Evolutionary conservation across 176 grass and related monocot genomes (phyloP).

Genomic region (Oryza rufipogon): DNA sequence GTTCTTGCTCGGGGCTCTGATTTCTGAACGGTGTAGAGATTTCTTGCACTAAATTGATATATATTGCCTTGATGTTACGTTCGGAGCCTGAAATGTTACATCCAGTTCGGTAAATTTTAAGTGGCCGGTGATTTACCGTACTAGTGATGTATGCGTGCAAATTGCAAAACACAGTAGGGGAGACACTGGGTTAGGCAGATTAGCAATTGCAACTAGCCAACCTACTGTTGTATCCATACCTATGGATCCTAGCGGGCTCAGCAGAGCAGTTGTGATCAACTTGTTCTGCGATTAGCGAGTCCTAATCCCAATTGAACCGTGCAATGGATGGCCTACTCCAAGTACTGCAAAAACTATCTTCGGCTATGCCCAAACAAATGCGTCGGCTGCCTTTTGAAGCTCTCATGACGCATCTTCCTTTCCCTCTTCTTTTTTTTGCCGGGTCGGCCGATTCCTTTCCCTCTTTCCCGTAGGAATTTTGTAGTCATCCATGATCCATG

Average conservation of each 20-base stretch:
- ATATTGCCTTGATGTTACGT: neutral
- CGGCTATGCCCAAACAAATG: neutral
- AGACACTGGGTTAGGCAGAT: constrained; percentile 31
- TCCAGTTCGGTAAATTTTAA: neutral
- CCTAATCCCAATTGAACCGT: constrained; percentile 34
- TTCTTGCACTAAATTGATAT: neutral
- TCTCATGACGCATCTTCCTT: neutral
- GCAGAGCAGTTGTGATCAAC: constrained; percentile 44
- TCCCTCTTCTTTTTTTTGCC: neutral
- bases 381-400: constrained; percentile 7
- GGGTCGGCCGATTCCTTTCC: neutral
- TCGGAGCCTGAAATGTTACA: neutral
- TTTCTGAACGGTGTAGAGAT: neutral
- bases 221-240: constrained; percentile 4
- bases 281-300: constrained; percentile 7
- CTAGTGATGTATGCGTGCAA: neutral
- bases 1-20: neutral
- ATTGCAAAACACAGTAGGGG: neutral
- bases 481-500: constrained; percentile 28
- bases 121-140: neutral
- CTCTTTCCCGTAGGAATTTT: constrained; percentile 30
- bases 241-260: constrained; percentile 8
- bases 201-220: constrained; percentile 29
- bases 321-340: constrained; percentile 39
- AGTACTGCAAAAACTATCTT: constrained; percentile 11